Conservation (phyloP, 768 basidiomycete genomes). For the Hydnomerulius pinastri region DNA sequence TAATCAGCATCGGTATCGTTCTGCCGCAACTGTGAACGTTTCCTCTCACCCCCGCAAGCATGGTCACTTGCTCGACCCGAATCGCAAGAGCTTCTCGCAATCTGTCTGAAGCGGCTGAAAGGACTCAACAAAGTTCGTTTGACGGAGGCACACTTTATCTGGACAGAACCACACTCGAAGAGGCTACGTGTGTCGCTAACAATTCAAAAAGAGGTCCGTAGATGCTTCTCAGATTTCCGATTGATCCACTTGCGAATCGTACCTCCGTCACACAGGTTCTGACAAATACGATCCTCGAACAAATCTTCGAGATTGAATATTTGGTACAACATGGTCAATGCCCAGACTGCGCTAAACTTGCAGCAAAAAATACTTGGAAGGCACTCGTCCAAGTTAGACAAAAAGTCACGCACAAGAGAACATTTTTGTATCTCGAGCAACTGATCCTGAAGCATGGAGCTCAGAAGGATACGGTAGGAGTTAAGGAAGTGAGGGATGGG, state of each 20-base stretch:
- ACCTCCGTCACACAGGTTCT: conserved; percentile 58
- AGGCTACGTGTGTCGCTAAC: conserved; percentile 90
- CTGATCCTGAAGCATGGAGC: conserved; percentile 95
- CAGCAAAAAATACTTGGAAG: conserved; percentile 99
- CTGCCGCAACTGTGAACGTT: conserved; percentile 96
- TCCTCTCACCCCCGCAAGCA: conserved; percentile 83
- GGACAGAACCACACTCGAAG: conserved; percentile 99
- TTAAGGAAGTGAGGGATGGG: conserved; percentile 93
- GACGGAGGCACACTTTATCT: conserved; percentile 98
- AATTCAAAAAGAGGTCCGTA: conserved; percentile 93
- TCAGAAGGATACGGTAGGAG: conserved; percentile 92
- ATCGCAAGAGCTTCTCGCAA: conserved; percentile 89
- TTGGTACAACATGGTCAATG: conserved; percentile 95
- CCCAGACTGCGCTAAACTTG: conserved; percentile 88
- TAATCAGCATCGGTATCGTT: conserved; percentile 84
- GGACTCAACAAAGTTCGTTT: conserved; percentile 92
- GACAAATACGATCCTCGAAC: conserved; percentile 93
- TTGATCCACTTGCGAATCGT: neutral
- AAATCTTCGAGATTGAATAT: conserved; percentile 96
- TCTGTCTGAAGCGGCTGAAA: conserved; percentile 94
- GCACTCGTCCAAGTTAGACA: conserved; percentile 98
- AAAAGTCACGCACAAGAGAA: conserved; percentile 97
- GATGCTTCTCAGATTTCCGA: neutral
- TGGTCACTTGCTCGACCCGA: conserved; percentile 90
- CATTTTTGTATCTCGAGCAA: conserved; percentile 96